Base-by-base conservation (phyloP, 768 basidiomycete genomes). In the Amanita muscaria region DNA sequence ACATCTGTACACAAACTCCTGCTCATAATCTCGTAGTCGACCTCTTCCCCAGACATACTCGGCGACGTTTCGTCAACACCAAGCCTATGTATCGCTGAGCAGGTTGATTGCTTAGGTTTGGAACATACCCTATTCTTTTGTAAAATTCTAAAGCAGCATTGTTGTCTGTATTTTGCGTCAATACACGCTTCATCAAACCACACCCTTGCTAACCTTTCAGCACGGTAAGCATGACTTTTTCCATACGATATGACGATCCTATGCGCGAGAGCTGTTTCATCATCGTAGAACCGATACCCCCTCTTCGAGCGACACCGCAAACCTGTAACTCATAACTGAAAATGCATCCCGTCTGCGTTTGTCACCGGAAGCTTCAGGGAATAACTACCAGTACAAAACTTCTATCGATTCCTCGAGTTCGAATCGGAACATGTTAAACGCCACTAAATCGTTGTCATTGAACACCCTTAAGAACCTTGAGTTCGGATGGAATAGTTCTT, bases 241-340 rank as follows among this genome's bases (percentile, higher is more conserved):
- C 62, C 80, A 90, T 83, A 2, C 56, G 48, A 64, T 70, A 83
- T 31, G 53, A 57, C 11, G 53, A 54, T 5, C 74, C 79, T 12
- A 89, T 71, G 6, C 60, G 61, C 16, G 61, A 61, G 15, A 90
- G 60, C 16, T 62, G 59, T 2, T 66, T 60, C 57, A 80, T 66
- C 39, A 90, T 57, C 16, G 59, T 53, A 47, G 61, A 73, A 1
- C 88, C 88, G 1, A 86, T 59, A 2, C 88, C 85, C 21, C 57
- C 58, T 4, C 80, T 65, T 48, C 69, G 73, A 11, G 53, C 59
- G 1, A 52, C 35, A 29, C 60, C 39, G 0, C 66, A 59, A 2
- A 89, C 72, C 54, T 91, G 88, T 3, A 89, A 61, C 41, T 91
- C 88, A 56, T 91, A 91, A 36, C 30, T 30, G n/a, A n/a, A n/a